A percentile compares a stretch with the other conserved stretches of the same genome.
phyloP scores from a whole-genome alignment of 305 asterid species.

The Fraxinus sp. region DNA sequence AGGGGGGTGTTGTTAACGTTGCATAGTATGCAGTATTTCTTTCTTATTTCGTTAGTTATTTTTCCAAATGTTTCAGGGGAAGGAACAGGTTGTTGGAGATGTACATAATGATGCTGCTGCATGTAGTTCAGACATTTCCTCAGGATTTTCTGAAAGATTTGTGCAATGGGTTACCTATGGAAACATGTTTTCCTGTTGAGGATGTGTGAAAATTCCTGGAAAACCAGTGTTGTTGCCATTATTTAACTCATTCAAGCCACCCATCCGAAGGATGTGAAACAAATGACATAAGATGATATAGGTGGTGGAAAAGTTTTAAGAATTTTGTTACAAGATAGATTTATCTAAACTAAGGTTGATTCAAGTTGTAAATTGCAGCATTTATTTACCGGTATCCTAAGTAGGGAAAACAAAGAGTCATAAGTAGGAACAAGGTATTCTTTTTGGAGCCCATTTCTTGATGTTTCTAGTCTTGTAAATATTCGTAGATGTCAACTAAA shows the following conservation, averaged over 20 bases:
- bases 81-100: conserved; percentile 35
- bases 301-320: conserved; percentile 12
- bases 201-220: conserved; percentile 24
- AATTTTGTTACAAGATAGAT: conserved; percentile 37
- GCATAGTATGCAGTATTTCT: neutral
- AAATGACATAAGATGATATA: conserved; percentile 18
- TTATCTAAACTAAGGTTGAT: conserved; percentile 11
- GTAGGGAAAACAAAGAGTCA: neutral
- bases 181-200: conserved; percentile 49
- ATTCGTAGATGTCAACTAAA: neutral
- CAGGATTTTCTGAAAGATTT: conserved; percentile 57
- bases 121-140: conserved; percentile 23
- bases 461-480: conserved; percentile 32
- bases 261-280: conserved; percentile 66
- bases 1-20: neutral
- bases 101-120: conserved; percentile 26
- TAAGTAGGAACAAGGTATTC: conserved; percentile 21
- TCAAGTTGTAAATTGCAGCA: conserved; percentile 46
- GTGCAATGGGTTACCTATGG: conserved; percentile 64
- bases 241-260: conserved; percentile 21
- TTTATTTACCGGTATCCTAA: conserved; percentile 21
- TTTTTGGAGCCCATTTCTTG: conserved; percentile 2
- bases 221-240: conserved; percentile 15
- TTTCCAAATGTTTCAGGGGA: conserved; percentile 33
- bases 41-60: neutral